Evolutionary conservation across 2,329 filamentous ascomycete species (phyloP).

Genomic region (Colletotrichum paranaense): DNA sequence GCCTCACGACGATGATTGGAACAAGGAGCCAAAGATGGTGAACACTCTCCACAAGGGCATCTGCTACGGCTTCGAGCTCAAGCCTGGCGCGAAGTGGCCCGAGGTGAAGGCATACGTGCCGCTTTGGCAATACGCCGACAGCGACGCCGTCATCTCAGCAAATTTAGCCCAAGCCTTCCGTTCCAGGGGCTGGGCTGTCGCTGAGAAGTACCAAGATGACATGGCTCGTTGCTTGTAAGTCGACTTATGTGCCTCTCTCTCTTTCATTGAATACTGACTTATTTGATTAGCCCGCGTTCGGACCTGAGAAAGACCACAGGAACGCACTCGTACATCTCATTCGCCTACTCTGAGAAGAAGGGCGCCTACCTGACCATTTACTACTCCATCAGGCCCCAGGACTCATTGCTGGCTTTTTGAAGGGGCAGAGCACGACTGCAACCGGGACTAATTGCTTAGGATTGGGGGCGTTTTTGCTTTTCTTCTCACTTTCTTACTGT

Average conservation of each 20-base stretch:
- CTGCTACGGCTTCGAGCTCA: conserved; percentile 43
- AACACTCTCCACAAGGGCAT: conserved; percentile 37
- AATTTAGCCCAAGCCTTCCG: conserved; percentile 33
- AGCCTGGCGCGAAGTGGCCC: conserved; percentile 38
- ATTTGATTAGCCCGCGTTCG: conserved; percentile 22
- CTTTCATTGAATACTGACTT: not conserved
- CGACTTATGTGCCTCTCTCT: no score
- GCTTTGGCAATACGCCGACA: conserved; percentile 40
- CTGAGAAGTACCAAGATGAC: conserved; percentile 28
- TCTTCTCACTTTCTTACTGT: not conserved
- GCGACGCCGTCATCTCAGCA: conserved; percentile 26
- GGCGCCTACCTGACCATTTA: conserved; percentile 38
- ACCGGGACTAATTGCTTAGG: not conserved
- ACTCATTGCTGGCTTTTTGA: conserved; percentile 28
- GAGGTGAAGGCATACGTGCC: conserved; percentile 43
- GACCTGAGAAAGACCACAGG: conserved; percentile 14
- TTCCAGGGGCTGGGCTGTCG: conserved; percentile 32
- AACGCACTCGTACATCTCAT: conserved; percentile 38
- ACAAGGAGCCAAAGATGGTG: conserved; percentile 27
- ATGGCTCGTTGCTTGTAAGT: conserved; percentile 34
- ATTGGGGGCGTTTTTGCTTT: not conserved
- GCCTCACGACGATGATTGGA: conserved; percentile 25
- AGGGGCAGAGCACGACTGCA: not conserved
- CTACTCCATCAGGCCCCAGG: conserved; percentile 35
- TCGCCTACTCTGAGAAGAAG: conserved; percentile 36